These are phyloP conservation scores for Anacardium occidentale DNA, from an alignment of 345 rosid genomes.

Conservation along the genomic window DNA sequence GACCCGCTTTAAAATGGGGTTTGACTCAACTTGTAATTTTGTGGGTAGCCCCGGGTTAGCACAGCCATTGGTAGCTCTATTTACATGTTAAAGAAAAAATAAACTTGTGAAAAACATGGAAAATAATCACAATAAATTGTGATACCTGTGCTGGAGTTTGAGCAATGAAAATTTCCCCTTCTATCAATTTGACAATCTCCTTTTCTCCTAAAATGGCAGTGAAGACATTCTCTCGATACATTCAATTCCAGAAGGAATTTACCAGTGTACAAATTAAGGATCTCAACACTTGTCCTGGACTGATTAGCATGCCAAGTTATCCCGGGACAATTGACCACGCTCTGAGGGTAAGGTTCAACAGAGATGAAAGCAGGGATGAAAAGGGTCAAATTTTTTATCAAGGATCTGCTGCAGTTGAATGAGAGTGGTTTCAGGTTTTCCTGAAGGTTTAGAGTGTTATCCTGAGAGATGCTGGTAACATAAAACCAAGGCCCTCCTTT, in stretches of 20 bases:
- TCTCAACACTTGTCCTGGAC: background rate
- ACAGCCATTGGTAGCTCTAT: too few species aligned
- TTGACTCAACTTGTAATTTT: too few species aligned
- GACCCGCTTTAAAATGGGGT: too few species aligned
- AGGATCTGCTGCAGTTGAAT: slow-evolving; percentile 29
- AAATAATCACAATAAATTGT: background rate
- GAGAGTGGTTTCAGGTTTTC: slow-evolving; percentile 18
- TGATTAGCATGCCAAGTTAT: too few species aligned
- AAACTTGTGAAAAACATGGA: too few species aligned
- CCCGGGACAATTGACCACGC: slow-evolving; percentile 38
- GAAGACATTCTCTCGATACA: background rate
- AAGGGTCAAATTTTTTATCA: slow-evolving; percentile 25
- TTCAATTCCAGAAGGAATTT: slow-evolving; percentile 19
- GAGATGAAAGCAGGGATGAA: slow-evolving; percentile 30
- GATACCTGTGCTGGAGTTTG: background rate
- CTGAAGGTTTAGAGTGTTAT: slow-evolving; percentile 14
- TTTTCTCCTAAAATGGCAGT: too few species aligned
- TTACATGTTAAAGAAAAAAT: too few species aligned
- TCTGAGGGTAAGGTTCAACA: background rate
- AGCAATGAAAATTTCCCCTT: too few species aligned
- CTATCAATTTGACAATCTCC: too few species aligned
- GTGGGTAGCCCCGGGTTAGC: too few species aligned
- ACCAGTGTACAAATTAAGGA: slow-evolving; percentile 14
- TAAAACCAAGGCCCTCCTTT: slow-evolving; percentile 25
- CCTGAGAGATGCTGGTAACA: slow-evolving; percentile 30